phyloP scores from a whole-genome alignment of 805 yeast species.

The Metschnikowia aberdeeniae region DNA sequence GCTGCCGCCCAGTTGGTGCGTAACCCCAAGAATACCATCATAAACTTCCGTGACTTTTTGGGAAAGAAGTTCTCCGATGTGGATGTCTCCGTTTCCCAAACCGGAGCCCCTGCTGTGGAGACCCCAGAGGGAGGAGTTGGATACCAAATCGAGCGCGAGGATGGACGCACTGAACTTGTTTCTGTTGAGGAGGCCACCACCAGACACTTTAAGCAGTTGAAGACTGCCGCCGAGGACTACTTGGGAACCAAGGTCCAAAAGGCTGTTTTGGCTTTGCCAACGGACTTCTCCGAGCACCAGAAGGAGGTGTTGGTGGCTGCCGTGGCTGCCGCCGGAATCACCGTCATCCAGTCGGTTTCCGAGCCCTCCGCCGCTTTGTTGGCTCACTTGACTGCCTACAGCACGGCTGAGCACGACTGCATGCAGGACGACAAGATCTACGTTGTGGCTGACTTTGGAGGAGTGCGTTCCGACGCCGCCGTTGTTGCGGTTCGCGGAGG shows the following conservation, averaged over 20 bases:
- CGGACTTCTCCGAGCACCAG: slow-evolving; percentile 76
- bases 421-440: slow-evolving; percentile 64
- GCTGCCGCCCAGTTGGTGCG: slow-evolving; percentile 90
- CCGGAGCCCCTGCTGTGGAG: slow-evolving; percentile 59
- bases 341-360: slow-evolving; percentile 79
- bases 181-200: slow-evolving; percentile 74
- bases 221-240: slow-evolving; percentile 88
- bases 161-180: slow-evolving; percentile 49
- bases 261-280: slow-evolving; percentile 86
- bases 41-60: slow-evolving; percentile 89
- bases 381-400: slow-evolving; percentile 58
- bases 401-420: slow-evolving; percentile 33
- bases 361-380: slow-evolving; percentile 92
- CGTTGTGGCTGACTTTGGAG: slow-evolving; percentile 96
- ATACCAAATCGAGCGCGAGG: slow-evolving; percentile 53
- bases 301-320: slow-evolving; percentile 57
- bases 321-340: slow-evolving; percentile 68
- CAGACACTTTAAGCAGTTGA: slow-evolving; percentile 80
- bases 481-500: slow-evolving; percentile 93
- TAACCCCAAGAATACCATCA: slow-evolving; percentile 80
- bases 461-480: slow-evolving; percentile 92
- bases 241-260: slow-evolving; percentile 78
- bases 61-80: slow-evolving; percentile 71
- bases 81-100: slow-evolving; percentile 55
- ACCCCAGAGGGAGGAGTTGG: slow-evolving; percentile 62